These are phyloP conservation scores for Alternaria burnsii DNA, from an alignment of 2,329 filamentous ascomycete species.

Conservation along the genomic window DNA sequence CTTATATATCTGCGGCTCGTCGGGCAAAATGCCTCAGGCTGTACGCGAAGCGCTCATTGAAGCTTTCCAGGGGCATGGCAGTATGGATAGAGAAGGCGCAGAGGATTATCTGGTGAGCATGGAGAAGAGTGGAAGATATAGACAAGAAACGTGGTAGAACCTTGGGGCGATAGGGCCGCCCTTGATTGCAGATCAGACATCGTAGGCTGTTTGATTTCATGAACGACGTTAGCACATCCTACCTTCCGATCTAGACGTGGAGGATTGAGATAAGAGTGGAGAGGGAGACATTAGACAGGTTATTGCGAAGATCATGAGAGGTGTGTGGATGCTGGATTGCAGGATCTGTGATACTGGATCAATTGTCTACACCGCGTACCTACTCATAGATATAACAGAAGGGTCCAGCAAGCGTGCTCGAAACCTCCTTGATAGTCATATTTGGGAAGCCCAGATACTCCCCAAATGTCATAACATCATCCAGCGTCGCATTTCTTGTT, in stretches of 20 bases:
- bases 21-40: conserved; percentile 75
- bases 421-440: conserved; percentile 47
- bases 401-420: conserved; percentile 54
- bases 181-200: no score
- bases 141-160: conserved; percentile 73
- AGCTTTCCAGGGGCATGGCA: conserved; percentile 59
- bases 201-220: no score
- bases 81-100: conserved; percentile 58
- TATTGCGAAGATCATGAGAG: neutral
- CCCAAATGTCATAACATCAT: conserved; percentile 53
- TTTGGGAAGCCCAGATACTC: conserved; percentile 38
- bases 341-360: neutral
- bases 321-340: neutral
- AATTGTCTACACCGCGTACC: neutral
- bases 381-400: conserved; percentile 56
- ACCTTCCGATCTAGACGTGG: neutral
- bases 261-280: neutral
- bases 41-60: conserved; percentile 73
- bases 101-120: conserved; percentile 64
- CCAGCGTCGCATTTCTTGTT: conserved; percentile 57
- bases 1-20: conserved; percentile 67
- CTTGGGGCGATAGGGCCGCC: no score
- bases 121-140: conserved; percentile 70
- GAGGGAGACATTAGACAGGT: neutral
- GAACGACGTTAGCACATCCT: neutral